These are phyloP conservation scores for Apiospora saccharicola DNA, from an alignment of 2,329 filamentous ascomycete species.

Conservation along the genomic window DNA sequence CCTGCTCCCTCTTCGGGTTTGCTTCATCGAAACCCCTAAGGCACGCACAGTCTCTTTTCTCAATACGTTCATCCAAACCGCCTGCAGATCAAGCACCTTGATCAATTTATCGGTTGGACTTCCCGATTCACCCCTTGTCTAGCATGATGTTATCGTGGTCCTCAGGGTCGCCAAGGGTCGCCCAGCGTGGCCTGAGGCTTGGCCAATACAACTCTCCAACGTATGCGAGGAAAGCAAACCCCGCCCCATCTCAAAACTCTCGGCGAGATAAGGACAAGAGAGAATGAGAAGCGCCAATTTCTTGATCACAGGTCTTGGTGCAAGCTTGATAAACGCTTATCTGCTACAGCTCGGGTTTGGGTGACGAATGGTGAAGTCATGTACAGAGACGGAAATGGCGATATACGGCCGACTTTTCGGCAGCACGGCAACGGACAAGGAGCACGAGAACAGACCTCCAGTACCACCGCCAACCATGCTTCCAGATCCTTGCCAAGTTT, in stretches of 20 bases:
- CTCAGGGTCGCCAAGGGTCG: background rate
- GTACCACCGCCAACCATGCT: too few species aligned
- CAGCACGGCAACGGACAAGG: background rate
- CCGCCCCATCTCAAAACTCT: background rate
- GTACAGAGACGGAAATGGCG: background rate
- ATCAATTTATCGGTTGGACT: background rate
- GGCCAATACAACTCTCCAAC: background rate
- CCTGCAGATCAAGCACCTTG: background rate
- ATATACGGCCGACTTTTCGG: background rate
- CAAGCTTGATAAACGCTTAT: constrained; percentile 1
- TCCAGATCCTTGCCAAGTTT: background rate
- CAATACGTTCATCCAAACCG: background rate
- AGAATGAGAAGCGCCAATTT: background rate
- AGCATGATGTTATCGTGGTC: background rate
- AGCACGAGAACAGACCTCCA: background rate
- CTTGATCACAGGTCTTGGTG: constrained; percentile 3
- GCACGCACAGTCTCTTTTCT: background rate
- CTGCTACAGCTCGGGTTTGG: background rate
- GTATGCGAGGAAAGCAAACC: background rate
- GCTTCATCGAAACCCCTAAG: background rate
- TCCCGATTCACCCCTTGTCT: background rate
- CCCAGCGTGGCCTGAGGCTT: background rate
- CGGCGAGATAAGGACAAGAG: constrained; percentile 18
- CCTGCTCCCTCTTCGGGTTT: background rate
- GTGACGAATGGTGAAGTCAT: background rate